Percentiles rank a stretch among this genome's conserved stretches.
Conservation (phyloP, 2,329 filamentous ascomycete species). For the Tricladium varicosporioides region DNA sequence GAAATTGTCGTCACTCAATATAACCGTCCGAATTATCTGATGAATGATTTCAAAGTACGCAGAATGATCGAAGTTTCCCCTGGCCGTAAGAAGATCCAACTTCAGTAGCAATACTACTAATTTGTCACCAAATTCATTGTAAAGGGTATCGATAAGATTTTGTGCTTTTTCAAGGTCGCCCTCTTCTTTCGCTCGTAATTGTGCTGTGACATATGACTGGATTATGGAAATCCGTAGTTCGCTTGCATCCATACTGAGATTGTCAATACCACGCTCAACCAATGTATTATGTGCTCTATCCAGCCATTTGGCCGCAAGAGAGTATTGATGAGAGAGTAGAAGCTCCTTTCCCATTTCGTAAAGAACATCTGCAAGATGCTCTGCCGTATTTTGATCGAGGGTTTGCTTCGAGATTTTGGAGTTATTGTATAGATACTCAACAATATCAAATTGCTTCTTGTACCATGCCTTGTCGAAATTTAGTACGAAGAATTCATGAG, state of each 20-base stretch:
- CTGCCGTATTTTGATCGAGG: constrained; percentile 50
- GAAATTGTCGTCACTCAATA: constrained; percentile 62
- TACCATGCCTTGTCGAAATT: constrained; percentile 65
- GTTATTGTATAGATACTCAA: constrained; percentile 74
- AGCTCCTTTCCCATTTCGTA: constrained; percentile 70
- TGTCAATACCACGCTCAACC: constrained; percentile 51
- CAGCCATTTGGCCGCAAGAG: constrained; percentile 68
- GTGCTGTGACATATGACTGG: constrained; percentile 58
- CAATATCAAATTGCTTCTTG: constrained; percentile 69
- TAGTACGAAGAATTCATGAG: constrained; percentile 20
- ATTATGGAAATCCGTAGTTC: constrained; percentile 67
- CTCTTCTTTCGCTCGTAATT: constrained; percentile 46
- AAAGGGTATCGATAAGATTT: constrained; percentile 58
- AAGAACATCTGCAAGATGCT: constrained; percentile 64
- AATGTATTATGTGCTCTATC: constrained; percentile 63
- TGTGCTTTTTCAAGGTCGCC: constrained; percentile 51
- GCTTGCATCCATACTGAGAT: constrained; percentile 55
- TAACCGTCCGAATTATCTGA: constrained; percentile 58
- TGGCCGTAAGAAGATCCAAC: constrained; percentile 60
- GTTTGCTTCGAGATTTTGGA: constrained; percentile 40
- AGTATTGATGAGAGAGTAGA: constrained; percentile 49
- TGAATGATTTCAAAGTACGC: constrained; percentile 54
- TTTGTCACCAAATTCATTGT: constrained; percentile 61
- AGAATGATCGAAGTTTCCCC: constrained; percentile 47
- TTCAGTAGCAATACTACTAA: constrained; percentile 65